phyloP scores from a whole-genome alignment of 2,329 filamentous ascomycete species.

The Dryadomyces quercus-mongolicae region DNA sequence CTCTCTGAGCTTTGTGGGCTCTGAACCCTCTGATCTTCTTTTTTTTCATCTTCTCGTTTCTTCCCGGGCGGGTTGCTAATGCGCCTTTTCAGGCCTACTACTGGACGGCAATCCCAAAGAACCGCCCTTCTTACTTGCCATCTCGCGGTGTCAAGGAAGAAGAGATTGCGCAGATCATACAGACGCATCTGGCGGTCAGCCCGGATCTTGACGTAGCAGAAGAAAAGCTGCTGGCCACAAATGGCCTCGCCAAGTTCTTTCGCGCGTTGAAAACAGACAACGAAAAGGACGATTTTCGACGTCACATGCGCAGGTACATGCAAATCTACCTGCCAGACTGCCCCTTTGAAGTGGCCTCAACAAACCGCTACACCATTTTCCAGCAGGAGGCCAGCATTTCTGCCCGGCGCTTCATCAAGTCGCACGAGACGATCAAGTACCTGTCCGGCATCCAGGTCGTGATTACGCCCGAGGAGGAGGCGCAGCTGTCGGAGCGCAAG shows the following conservation, averaged over 20 bases:
- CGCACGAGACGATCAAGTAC: conserved; percentile 81
- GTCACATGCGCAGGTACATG: conserved; percentile 81
- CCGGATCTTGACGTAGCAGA: conserved; percentile 64
- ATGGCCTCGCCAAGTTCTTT: conserved; percentile 62
- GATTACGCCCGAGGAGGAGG: conserved; percentile 86
- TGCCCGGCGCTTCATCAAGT: conserved; percentile 66
- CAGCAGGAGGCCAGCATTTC: conserved; percentile 81
- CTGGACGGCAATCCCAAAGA: conserved; percentile 94
- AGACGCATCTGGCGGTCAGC: conserved; percentile 56
- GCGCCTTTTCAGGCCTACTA: conserved; percentile 65
- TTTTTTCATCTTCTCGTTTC: no score
- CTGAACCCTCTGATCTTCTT: no score
- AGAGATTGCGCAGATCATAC: conserved; percentile 48
- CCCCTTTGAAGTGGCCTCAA: conserved; percentile 81
- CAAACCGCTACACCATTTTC: conserved; percentile 88
- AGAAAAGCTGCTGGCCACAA: conserved; percentile 55
- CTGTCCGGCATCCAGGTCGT: conserved; percentile 82
- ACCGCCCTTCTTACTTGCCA: conserved; percentile 73
- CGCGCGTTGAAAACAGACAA: conserved; percentile 56
- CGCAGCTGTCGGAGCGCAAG: conserved; percentile 64
- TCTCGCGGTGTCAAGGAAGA: conserved; percentile 64
- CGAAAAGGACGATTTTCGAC: conserved; percentile 76
- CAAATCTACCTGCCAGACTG: conserved; percentile 89
- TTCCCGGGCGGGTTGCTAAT: not conserved
- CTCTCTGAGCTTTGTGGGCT: not conserved